Conservation (phyloP, 2,329 filamentous ascomycete genomes). For the Metarhizium sp. region DNA sequence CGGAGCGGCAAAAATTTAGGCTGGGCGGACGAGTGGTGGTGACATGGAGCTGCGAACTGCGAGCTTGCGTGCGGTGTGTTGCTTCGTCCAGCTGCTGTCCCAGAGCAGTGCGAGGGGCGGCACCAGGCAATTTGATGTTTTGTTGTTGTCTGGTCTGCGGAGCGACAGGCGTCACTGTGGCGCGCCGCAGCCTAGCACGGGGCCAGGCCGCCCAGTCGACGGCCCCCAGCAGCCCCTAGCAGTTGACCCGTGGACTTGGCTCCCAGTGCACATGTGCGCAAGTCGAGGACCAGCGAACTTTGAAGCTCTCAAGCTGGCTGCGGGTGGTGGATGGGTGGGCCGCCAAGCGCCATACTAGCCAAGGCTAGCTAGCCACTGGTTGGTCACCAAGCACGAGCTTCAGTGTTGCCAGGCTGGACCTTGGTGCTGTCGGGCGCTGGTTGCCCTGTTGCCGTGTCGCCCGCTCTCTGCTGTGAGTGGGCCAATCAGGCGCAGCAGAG, state of each 20-base stretch:
- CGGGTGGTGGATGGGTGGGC: not conserved
- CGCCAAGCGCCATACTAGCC: no score
- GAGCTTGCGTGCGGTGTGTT: no score
- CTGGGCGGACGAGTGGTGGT: not conserved
- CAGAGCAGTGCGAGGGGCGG: not conserved
- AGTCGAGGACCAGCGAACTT: no score
- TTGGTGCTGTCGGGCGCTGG: not conserved
- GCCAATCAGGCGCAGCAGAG: not conserved
- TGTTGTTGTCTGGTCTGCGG: constrained; percentile 2
- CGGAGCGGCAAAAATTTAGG: constrained; percentile 14
- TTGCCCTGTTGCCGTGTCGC: not conserved
- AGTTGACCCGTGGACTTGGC: no score
- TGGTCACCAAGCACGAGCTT: no score
- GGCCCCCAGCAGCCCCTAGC: no score
- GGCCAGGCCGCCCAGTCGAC: no score
- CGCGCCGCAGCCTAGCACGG: not conserved
- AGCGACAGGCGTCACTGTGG: not conserved
- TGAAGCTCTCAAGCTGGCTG: no score
- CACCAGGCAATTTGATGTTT: not conserved
- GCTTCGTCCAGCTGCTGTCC: not conserved
- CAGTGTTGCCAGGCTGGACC: no score
- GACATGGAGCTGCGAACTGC: not conserved
- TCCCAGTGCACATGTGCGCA: no score
- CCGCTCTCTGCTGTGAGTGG: not conserved
- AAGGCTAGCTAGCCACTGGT: not conserved